These are phyloP conservation scores for Pholiota conissans DNA, from an alignment of 768 basidiomycete species.

Conservation along the genomic window DNA sequence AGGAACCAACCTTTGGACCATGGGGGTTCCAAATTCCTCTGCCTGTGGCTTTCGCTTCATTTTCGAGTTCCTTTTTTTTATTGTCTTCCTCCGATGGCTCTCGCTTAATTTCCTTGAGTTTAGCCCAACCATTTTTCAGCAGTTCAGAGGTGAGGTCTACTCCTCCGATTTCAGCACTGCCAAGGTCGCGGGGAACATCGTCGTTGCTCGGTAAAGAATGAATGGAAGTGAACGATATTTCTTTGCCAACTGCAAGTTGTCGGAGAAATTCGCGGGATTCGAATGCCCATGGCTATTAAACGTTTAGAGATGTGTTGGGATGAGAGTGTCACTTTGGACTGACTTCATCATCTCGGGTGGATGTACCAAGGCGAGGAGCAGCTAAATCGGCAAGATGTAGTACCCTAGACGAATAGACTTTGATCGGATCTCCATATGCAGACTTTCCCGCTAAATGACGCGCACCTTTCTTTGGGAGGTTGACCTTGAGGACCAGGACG, in stretches of 20 bases:
- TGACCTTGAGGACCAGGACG: conserved; percentile 80
- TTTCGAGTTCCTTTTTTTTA: conserved; percentile 72
- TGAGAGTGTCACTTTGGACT: conserved; percentile 10
- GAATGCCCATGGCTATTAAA: conserved; percentile 79
- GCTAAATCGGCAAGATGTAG: conserved; percentile 87
- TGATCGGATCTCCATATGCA: conserved; percentile 3
- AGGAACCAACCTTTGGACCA: conserved; percentile 57
- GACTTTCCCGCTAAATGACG: conserved; percentile 2
- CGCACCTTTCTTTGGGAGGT: conserved; percentile 85
- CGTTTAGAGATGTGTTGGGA: not conserved
- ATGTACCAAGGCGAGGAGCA: conserved; percentile 83
- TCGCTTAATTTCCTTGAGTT: conserved; percentile 83
- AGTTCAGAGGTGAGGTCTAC: conserved; percentile 74
- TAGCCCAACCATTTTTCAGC: conserved; percentile 91
- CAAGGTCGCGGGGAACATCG: conserved; percentile 78
- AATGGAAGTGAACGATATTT: conserved; percentile 79
- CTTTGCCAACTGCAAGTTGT: conserved; percentile 83
- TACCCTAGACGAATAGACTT: conserved; percentile 47
- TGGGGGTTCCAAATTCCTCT: conserved; percentile 88
- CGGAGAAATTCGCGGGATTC: conserved; percentile 93
- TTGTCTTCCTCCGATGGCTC: conserved; percentile 80
- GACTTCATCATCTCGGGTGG: conserved; percentile 88
- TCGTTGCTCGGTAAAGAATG: conserved; percentile 80
- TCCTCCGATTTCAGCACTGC: conserved; percentile 70
- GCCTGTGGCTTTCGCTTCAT: conserved; percentile 69